phyloP scores from a whole-genome alignment of 106 monocot species.

The Posidonia australis region DNA sequence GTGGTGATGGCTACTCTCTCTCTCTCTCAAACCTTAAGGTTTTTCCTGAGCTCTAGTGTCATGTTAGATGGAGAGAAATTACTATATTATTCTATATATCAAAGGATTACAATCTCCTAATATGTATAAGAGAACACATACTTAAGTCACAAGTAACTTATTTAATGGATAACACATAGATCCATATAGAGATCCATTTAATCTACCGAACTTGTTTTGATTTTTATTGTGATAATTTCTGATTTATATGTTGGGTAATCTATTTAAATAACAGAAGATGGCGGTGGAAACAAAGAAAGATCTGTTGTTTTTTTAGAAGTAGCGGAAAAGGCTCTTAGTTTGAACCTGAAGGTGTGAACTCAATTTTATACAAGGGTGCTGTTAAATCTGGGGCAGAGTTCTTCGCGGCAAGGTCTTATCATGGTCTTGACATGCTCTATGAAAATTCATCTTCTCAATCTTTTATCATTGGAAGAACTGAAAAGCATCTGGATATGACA shows the following conservation, averaged over 20 bases:
- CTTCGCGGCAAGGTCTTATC: constrained; percentile 68
- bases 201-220: not conserved
- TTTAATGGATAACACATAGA: too few species aligned
- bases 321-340: constrained; percentile 45
- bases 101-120: too few species aligned
- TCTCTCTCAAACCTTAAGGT: too few species aligned
- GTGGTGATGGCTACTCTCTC: too few species aligned
- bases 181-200: too few species aligned
- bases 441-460: constrained; percentile 40
- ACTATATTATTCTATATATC: too few species aligned
- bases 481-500: constrained; percentile 61
- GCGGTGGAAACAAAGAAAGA: constrained; percentile 24
- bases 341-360: constrained; percentile 30
- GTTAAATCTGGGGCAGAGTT: constrained; percentile 68
- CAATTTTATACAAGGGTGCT: constrained; percentile 69
- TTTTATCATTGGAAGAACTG: constrained; percentile 49
- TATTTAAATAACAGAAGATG: constrained; percentile 30
- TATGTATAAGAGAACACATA: too few species aligned
- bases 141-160: too few species aligned
- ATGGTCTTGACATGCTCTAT: constrained; percentile 42
- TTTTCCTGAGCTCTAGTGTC: too few species aligned
- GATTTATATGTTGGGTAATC: not conserved
- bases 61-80: too few species aligned
- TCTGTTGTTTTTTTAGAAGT: constrained; percentile 39
- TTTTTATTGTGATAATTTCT: not conserved